A percentile compares a stretch with the other conserved stretches of the same genome.
Evolutionary conservation across 164 flowering plant genomes (phyloP).

Genomic region (Umbellularia californica): DNA sequence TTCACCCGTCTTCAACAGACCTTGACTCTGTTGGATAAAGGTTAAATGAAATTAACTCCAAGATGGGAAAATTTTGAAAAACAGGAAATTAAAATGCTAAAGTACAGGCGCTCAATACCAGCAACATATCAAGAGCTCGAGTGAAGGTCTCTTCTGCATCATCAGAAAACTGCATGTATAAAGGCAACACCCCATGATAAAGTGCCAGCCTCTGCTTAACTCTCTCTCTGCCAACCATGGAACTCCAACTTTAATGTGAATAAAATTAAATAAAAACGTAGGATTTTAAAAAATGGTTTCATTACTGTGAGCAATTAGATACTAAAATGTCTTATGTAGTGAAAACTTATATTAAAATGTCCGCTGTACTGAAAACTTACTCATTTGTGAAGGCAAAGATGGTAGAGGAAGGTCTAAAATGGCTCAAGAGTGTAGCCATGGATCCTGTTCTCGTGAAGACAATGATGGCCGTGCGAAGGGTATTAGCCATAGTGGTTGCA

Average conservation of each 20-base stretch:
- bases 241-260: not conserved
- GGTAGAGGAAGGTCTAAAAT: slow-evolving; percentile 71
- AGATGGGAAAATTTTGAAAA: not conserved
- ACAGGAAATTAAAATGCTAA: not conserved
- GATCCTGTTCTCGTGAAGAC: slow-evolving; percentile 97
- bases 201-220: slow-evolving; percentile 82
- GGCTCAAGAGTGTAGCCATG: slow-evolving; percentile 86
- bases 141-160: slow-evolving; percentile 94
- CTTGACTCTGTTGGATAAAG: slow-evolving; percentile 38
- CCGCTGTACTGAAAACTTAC: slow-evolving; percentile 41
- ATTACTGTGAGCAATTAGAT: not conserved
- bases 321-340: not conserved
- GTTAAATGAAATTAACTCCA: not conserved
- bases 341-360: slow-evolving; percentile 34
- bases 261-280: not conserved
- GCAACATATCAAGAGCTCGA: slow-evolving; percentile 57
- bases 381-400: slow-evolving; percentile 93
- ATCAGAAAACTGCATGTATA: slow-evolving; percentile 80
- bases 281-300: not conserved
- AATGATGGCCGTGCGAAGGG: slow-evolving; percentile 76
- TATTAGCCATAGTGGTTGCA: slow-evolving; percentile 89
- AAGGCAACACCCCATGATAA: slow-evolving; percentile 85
- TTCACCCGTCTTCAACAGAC: slow-evolving; percentile 60
- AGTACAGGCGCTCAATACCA: slow-evolving; percentile 39
- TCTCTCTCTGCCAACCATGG: slow-evolving; percentile 52